Conservation (phyloP, 371 early-diverging fungal species). For the Dinochytrium kinnereticum region DNA sequence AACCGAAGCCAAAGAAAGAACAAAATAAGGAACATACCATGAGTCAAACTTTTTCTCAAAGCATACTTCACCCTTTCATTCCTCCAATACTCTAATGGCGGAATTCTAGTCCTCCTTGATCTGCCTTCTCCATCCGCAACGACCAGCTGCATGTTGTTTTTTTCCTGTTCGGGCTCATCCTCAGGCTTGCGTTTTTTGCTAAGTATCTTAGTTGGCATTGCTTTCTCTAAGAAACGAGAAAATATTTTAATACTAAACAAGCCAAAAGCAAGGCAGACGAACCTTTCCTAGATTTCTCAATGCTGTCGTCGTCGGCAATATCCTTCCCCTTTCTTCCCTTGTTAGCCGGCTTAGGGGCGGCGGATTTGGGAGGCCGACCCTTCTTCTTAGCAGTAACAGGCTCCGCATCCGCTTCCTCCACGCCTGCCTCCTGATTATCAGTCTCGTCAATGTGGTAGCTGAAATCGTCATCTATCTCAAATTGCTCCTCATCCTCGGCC, state of each 20-base stretch:
- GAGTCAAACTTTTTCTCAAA: neutral
- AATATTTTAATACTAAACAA: neutral
- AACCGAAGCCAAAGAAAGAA: too few relatives aligned
- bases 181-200: neutral
- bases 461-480: neutral
- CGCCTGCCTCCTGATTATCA: neutral
- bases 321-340: neutral
- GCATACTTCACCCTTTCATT: slow-evolving; percentile 14
- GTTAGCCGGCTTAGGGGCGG: neutral
- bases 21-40: slow-evolving; percentile 2
- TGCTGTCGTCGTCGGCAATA: neutral
- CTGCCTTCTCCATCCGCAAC: neutral
- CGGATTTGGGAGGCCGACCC: neutral
- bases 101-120: neutral
- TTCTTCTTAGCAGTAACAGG: neutral
- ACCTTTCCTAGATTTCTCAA: neutral
- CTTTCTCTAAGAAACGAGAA: too few relatives aligned
- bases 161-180: neutral
- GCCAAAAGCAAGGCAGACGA: neutral
- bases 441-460: neutral
- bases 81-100: slow-evolving; percentile 11
- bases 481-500: too few relatives aligned
- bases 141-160: neutral
- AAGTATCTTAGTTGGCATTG: neutral
- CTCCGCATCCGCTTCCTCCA: neutral